phyloP scores from a whole-genome alignment of 192 early-diverging fungal species.

The Coemansia sp. region DNA sequence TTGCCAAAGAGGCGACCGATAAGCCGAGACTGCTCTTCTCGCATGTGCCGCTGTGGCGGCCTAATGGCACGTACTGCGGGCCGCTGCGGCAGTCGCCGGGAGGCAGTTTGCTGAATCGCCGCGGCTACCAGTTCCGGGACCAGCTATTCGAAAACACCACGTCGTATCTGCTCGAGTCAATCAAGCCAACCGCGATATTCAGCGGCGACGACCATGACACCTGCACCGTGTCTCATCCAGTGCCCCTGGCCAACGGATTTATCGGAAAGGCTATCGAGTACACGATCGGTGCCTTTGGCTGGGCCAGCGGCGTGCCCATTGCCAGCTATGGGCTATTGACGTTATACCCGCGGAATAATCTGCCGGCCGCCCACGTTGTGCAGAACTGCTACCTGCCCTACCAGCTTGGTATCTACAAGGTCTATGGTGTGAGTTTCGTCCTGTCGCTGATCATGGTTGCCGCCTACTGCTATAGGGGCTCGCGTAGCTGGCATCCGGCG shows the following conservation, averaged over 20 bases:
- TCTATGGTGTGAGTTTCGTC: slow-evolving; percentile 20
- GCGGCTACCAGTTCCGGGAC: slow-evolving; percentile 90
- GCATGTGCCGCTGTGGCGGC: slow-evolving; percentile 85
- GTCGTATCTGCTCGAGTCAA: slow-evolving; percentile 54
- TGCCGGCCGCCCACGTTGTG: slow-evolving; percentile 32
- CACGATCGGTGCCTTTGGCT: slow-evolving; percentile 64
- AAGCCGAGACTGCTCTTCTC: slow-evolving; percentile 68
- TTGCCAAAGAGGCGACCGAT: neutral
- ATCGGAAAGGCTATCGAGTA: slow-evolving; percentile 39
- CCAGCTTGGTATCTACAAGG: slow-evolving; percentile 63
- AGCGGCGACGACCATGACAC: slow-evolving; percentile 96
- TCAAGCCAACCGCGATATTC: slow-evolving; percentile 72
- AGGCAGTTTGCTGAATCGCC: slow-evolving; percentile 55
- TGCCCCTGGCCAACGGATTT: neutral
- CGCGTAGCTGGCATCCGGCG: neutral
- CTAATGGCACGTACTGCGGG: slow-evolving; percentile 68
- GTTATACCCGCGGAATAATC: slow-evolving; percentile 13
- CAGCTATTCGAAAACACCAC: slow-evolving; percentile 64
- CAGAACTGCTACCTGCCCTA: slow-evolving; percentile 66
- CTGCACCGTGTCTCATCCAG: slow-evolving; percentile 63
- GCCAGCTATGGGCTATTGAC: slow-evolving; percentile 62
- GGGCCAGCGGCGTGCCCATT: slow-evolving; percentile 58
- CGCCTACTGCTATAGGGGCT: slow-evolving; percentile 8
- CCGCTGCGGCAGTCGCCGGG: slow-evolving; percentile 54
- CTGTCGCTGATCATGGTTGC: slow-evolving; percentile 8